Evolutionary conservation across 192 early-diverging fungal species (phyloP).

Genomic region (Pecoramyces ruminantium): DNA sequence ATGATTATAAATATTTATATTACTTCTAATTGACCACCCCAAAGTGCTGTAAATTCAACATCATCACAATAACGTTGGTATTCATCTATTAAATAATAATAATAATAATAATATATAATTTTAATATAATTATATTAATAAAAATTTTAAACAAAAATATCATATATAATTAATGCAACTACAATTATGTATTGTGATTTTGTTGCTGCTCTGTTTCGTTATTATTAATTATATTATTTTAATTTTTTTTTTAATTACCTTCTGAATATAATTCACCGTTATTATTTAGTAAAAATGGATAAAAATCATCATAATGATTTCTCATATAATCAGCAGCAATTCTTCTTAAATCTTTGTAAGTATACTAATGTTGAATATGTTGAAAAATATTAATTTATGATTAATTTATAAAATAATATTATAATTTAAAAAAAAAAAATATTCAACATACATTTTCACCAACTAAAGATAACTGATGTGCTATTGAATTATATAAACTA

Average conservation of each 20-base stretch:
- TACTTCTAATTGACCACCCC: slow-evolving; percentile 92
- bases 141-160: background rate
- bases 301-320: slow-evolving; percentile 64
- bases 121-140: background rate
- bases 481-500: background rate
- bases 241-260: slow-evolving; percentile 9
- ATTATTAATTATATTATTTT: no score
- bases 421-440: no score
- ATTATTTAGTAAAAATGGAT: slow-evolving; percentile 70
- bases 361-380: no score
- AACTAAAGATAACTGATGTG: background rate
- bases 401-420: no score
- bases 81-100: slow-evolving; percentile 24
- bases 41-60: slow-evolving; percentile 62
- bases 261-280: slow-evolving; percentile 57
- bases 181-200: no score
- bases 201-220: no score
- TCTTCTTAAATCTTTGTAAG: slow-evolving; percentile 48
- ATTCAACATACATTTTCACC: background rate
- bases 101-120: slow-evolving; percentile 4
- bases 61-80: slow-evolving; percentile 61
- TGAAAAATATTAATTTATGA: no score
- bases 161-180: no score
- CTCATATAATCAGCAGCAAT: slow-evolving; percentile 69
- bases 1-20: no score